Evolutionary conservation across 2,329 filamentous ascomycete genomes (phyloP), one percentile per base, ranked within the genome.

Genomic region (Mycosphaerella arachidis): DNA sequence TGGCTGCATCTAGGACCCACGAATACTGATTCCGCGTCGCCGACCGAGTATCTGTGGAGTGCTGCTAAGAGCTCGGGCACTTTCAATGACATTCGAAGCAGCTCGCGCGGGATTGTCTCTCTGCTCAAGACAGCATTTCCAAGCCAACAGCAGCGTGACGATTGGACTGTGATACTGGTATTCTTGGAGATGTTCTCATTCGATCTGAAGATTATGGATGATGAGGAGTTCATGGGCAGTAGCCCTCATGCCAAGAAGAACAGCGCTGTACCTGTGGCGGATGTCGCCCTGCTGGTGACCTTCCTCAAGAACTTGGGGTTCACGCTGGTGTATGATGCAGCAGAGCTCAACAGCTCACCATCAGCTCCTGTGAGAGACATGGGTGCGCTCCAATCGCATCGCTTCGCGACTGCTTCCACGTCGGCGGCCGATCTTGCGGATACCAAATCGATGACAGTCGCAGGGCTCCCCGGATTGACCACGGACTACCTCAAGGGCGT

Each of bases 131-230:
- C 45, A 71, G 63, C 64, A 3, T 57, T 55, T 6, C 63, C 67
- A 16, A 56, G 63, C 8, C 24, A 56, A 27, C 68, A 51, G 31
- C 68, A 54, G 56, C 82, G 77, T 53, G 83, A 87, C 66, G 91
- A 97, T 71, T 99, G 94, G 94, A 87, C 89, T 18, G 87, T 94
- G 1, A 85, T 96, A 46, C 79, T 97, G 0, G 82, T 99, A 0
- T 97, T 99, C 71, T 81, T 99, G 6, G 94, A 99, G 69, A 82
- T 99, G 0, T 99, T 97, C 72, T 91, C 89, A 1, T 97, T 97
- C 72, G 86, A 97, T 2, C 79, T 97, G 12, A 89, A 94, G 67
- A 85, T 97, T 35, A 96, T 93, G 72, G 94, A 99, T 67, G 94
- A 99, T 64, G 93, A 97, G 66, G 94, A 99, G 68, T 99, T 99